Evolutionary conservation across 495 filamentous ascomycete species (phyloP).

Genomic region (Acidiella bohemica): DNA sequence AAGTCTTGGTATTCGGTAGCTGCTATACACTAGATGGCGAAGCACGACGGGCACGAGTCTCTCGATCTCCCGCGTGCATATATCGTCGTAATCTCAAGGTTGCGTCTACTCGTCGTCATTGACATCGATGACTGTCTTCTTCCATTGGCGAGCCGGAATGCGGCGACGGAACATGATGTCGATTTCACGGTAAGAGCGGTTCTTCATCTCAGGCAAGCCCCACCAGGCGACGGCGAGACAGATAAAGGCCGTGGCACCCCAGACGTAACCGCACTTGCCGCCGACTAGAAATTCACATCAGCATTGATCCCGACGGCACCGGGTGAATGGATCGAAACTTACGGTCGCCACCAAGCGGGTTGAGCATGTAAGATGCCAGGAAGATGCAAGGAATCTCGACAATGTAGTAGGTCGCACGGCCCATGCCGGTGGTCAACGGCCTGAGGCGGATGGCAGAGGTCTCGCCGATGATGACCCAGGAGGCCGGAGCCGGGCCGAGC

Average conservation of each 20-base stretch:
- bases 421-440: constrained; percentile 43
- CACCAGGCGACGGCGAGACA: constrained; percentile 22
- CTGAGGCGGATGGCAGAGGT: constrained; percentile 44
- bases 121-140: constrained; percentile 38
- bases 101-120: constrained; percentile 37
- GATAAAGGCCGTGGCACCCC: constrained; percentile 31
- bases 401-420: constrained; percentile 39
- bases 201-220: constrained; percentile 36
- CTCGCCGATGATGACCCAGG: constrained; percentile 46
- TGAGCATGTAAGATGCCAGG: constrained; percentile 39
- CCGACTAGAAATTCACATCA: constrained; percentile 28
- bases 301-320: too few relatives aligned
- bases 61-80: too few relatives aligned
- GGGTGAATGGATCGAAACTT: too few relatives aligned
- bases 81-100: too few relatives aligned
- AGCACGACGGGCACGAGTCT: too few relatives aligned
- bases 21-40: too few relatives aligned
- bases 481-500: constrained; percentile 39
- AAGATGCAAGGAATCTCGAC: constrained; percentile 43
- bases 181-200: constrained; percentile 39
- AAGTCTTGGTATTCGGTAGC: too few relatives aligned
- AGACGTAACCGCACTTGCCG: constrained; percentile 42
- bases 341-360: constrained; percentile 25
- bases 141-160: constrained; percentile 43
- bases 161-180: constrained; percentile 41